Base-by-base conservation (phyloP, 2,329 filamentous ascomycete genomes). In the Huntiella abstrusa region DNA sequence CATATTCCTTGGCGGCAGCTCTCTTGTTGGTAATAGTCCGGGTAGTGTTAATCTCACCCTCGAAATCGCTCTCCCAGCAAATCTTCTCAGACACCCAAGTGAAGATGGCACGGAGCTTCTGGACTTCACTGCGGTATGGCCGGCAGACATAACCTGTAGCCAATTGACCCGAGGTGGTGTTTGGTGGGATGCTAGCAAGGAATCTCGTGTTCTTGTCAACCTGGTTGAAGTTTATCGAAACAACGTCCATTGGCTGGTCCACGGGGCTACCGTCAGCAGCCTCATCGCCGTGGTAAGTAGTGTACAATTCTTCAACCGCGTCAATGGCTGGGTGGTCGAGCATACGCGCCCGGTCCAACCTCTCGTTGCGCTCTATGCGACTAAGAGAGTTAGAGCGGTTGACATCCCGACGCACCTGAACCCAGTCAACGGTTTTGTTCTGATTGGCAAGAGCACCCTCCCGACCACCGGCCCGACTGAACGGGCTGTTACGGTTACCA, bases 131-230 rank as follows among this genome's bases (percentile, higher is more conserved):
- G 50, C 87, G 74, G 60, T 95, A 94, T 0, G 91, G 92, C 22
- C 91, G 76, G 57, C 92, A 98, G 8, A 98, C 77, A 58, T 94
- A 94, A 1, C 80, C 84, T 49, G 91, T 91, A 0, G 91, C 86
- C 12, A 98, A 67, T 28, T 80, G 83, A 19, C 80, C 73, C 0
- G 88, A 77, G 12, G 83, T 94, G 1, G 82, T 85, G 63, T 80
- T 81, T 0, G 83, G 77, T 1, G 88, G 86, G 12, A 94, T 68
- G 53, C 75, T 85, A 56, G 76, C 83, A 52, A 96, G 73, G 60
- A 96, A 98, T 1, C 91, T 78, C 4, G 87, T 83, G 57, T 87
- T 94, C 63, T 98, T 98, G 66, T 98, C 91, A 1, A 98, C 91
- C 49, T 94, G 74, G 48, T 71, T 75, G 38, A 96, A 68, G 59